Conservation (phyloP, 2,329 filamentous ascomycete genomes). For the Penicillium sp. region DNA sequence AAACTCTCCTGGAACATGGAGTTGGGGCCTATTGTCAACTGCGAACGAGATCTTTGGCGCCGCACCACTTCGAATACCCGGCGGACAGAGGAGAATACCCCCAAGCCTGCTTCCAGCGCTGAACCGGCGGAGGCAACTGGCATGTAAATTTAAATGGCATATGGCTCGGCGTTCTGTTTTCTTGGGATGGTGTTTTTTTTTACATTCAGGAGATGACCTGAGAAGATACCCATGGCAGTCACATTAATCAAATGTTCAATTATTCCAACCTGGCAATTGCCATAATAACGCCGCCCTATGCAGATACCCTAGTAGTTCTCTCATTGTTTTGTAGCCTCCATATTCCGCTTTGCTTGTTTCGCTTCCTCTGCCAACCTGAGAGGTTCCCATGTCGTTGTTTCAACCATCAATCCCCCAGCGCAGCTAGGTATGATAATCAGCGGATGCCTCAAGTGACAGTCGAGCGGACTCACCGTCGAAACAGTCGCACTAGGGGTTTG, state of each 20-base stretch:
- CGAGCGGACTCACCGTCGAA: conserved; percentile 54
- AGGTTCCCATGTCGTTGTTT: conserved; percentile 63
- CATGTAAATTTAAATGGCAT: conserved; percentile 17
- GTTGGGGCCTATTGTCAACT: conserved; percentile 58
- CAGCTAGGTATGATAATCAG: conserved; percentile 42
- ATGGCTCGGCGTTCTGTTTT: conserved; percentile 16
- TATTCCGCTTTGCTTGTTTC: conserved; percentile 20
- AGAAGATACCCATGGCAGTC: conserved; percentile 36
- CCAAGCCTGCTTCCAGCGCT: conserved; percentile 24
- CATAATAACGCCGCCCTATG: conserved; percentile 21
- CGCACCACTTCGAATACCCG: conserved; percentile 41
- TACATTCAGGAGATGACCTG: conserved; percentile 22
- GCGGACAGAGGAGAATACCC: conserved; percentile 35
- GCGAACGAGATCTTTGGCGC: conserved; percentile 61
- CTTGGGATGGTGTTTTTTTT: conserved; percentile 19
- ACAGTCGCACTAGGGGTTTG: conserved; percentile 59
- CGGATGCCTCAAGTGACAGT: neutral
- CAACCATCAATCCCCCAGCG: conserved; percentile 58
- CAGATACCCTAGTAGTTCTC: neutral
- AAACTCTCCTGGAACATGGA: conserved; percentile 40
- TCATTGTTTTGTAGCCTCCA: conserved; percentile 20
- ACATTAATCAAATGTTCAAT: conserved; percentile 15
- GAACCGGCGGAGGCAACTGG: conserved; percentile 27
- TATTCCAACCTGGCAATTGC: conserved; percentile 6
- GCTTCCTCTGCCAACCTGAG: conserved; percentile 33